Percentiles rank a stretch among this genome's conserved stretches.
These are phyloP conservation scores for Aechmea fasciata DNA, from an alignment of 176 grass and related monocot species.

Conservation along the genomic window DNA sequence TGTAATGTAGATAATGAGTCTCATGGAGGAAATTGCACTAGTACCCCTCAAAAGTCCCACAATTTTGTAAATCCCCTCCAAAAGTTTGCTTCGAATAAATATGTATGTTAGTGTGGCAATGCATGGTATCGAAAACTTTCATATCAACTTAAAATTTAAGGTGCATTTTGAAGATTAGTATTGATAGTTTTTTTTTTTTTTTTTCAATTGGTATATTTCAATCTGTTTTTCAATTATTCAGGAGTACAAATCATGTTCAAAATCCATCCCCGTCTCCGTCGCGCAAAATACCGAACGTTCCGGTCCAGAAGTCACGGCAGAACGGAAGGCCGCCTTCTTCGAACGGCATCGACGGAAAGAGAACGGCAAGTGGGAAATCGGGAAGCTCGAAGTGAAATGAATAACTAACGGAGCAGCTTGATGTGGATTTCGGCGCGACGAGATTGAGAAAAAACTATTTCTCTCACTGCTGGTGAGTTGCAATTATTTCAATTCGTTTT, in stretches of 20 bases:
- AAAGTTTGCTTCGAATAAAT: no score
- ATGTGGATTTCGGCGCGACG: constrained; percentile 1
- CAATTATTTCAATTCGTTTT: no score
- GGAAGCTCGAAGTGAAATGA: constrained; percentile 23
- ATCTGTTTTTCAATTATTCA: constrained; percentile 5
- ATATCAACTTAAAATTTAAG: neutral
- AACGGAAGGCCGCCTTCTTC: constrained; percentile 8
- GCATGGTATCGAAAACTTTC: neutral
- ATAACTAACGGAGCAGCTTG: neutral
- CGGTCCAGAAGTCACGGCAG: constrained; percentile 13
- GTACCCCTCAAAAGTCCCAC: no score
- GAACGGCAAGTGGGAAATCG: constrained; percentile 30
- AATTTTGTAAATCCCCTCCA: no score
- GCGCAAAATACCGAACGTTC: constrained; percentile 23
- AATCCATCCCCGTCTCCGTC: constrained; percentile 19
- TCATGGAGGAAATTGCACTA: no score
- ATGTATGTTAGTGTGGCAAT: no score
- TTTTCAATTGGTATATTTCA: neutral
- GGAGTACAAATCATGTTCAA: constrained; percentile 15
- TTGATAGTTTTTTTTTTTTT: neutral
- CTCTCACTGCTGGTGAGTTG: no score
- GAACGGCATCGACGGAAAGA: constrained; percentile 22
- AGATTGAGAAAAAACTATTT: neutral
- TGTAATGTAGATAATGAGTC: no score
- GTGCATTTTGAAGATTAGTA: neutral